Evolutionary conservation across 306 rosid species (phyloP), one percentile per base, ranked within the genome.

Genomic region (Luffa aegyptiaca): DNA sequence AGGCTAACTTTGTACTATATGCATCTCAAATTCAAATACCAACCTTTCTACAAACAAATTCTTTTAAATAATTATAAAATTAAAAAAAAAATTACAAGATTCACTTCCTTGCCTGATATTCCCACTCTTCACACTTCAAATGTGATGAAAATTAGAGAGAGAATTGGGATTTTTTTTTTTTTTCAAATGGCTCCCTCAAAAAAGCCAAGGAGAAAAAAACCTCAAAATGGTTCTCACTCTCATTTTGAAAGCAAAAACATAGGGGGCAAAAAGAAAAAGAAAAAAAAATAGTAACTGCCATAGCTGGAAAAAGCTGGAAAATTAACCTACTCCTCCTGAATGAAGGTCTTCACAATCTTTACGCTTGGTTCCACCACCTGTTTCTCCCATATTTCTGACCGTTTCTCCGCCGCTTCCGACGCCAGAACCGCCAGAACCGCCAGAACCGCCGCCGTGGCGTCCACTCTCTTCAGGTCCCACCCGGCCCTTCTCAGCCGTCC

Each of bases 311-410:
- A 78, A 48, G 81, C 81, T 78, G 81, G 62, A 62, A 78, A 78
- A 63, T 92, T 26, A 26, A 26, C 31, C 31, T 26, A 26, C 97
- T 95, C 90, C 89, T 92, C 97, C 86, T 84, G 85, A 91, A 91
- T 88, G 92, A 95, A 95, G 31, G 80, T 83, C 81, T 85, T 90
- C 97, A 95, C 97, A 93, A 95, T 91, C 90, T 92, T 87, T 90
- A 86, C 90, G 97, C 99, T 91, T 82, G 97, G 93, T 87, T 85
- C 93, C 85, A 89, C 80, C 68, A 91, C 96, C 84, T 88, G 88
- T 61, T 80, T 81, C 81, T 84, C 89, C 99, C 99, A 95, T 66
- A 85, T 77, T 63, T 86, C 96, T 16, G 95, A 76, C 86, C 88
- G 85, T 44, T 62, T 81, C 70, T 80, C 59, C 16, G 84, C 81